Evolutionary conservation across 495 filamentous ascomycete genomes (phyloP).

Genomic region (Penicillium robsamsonii): DNA sequence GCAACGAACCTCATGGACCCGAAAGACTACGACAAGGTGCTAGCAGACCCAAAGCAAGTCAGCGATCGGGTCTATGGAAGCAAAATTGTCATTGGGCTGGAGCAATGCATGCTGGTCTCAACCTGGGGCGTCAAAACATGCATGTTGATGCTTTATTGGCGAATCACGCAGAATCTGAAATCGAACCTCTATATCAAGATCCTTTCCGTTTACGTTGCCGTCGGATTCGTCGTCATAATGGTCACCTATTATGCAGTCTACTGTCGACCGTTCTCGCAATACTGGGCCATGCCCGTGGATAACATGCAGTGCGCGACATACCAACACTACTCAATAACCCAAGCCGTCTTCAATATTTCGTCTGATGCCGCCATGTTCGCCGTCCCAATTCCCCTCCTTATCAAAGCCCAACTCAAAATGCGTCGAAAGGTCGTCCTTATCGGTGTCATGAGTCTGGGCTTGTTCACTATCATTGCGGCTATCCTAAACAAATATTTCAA

Average conservation of each 20-base stretch:
- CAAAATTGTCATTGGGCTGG: conserved; percentile 52
- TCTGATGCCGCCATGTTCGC: conserved; percentile 62
- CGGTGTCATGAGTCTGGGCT: conserved; percentile 51
- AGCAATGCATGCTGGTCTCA: conserved; percentile 51
- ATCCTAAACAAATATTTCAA: conserved; percentile 67
- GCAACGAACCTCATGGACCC: conserved; percentile 61
- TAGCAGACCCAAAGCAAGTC: conserved; percentile 41
- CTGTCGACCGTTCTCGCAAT: conserved; percentile 60
- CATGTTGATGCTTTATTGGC: conserved; percentile 51
- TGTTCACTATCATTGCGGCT: conserved; percentile 62
- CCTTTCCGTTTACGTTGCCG: conserved; percentile 51
- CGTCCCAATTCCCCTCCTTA: conserved; percentile 58
- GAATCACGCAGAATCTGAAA: conserved; percentile 41
- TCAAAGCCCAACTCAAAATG: conserved; percentile 51
- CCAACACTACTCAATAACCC: conserved; percentile 59
- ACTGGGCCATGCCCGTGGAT: conserved; percentile 54
- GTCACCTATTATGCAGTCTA: conserved; percentile 63
- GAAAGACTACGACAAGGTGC: conserved; percentile 45
- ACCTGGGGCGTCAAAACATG: conserved; percentile 52
- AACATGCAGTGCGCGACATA: conserved; percentile 38
- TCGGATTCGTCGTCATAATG: conserved; percentile 59
- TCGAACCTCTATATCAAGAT: conserved; percentile 50
- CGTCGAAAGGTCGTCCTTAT: conserved; percentile 53
- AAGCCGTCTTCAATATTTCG: conserved; percentile 65
- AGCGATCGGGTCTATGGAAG: conserved; percentile 47